These are phyloP conservation scores for Populus davidiana DNA, from an alignment of 345 rosid genomes.

Conservation along the genomic window DNA sequence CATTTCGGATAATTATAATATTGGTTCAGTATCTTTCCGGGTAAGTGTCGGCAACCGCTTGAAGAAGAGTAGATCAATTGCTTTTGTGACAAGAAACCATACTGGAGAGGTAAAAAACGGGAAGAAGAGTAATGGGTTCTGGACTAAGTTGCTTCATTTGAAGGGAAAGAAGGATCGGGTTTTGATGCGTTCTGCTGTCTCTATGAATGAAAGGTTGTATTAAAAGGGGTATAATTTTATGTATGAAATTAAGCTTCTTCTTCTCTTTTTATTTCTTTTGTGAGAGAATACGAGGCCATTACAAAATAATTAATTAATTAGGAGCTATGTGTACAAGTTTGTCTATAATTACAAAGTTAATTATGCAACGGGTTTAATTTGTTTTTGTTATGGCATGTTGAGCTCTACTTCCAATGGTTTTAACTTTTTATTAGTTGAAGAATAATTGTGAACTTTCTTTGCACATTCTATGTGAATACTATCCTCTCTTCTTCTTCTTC, in stretches of 20 bases:
- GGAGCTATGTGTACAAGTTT: not conserved
- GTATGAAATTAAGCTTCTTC: not conserved
- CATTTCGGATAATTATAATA: conserved; percentile 23
- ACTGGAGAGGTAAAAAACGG: conserved; percentile 25
- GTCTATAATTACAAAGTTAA: not conserved
- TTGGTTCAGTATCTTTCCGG: conserved; percentile 41
- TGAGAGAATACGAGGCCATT: not conserved
- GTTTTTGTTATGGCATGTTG: not conserved
- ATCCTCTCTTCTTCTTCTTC: not conserved
- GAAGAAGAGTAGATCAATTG: conserved; percentile 80
- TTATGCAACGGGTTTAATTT: not conserved
- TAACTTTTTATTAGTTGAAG: not conserved
- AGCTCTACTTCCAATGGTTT: not conserved
- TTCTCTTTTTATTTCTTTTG: not conserved
- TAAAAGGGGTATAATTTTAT: not conserved
- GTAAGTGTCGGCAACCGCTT: conserved; percentile 39
- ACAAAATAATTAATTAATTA: not conserved
- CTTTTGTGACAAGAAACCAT: conserved; percentile 35
- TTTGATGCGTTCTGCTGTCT: conserved; percentile 22
- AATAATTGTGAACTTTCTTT: not conserved
- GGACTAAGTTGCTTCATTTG: conserved; percentile 59
- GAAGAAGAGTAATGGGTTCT: conserved; percentile 58
- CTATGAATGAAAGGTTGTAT: conserved; percentile 7
- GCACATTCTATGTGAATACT: not conserved
- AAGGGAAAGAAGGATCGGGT: conserved; percentile 41